phyloP scores from a whole-genome alignment of 306 rosid genomes.

The Vigna angularis region DNA sequence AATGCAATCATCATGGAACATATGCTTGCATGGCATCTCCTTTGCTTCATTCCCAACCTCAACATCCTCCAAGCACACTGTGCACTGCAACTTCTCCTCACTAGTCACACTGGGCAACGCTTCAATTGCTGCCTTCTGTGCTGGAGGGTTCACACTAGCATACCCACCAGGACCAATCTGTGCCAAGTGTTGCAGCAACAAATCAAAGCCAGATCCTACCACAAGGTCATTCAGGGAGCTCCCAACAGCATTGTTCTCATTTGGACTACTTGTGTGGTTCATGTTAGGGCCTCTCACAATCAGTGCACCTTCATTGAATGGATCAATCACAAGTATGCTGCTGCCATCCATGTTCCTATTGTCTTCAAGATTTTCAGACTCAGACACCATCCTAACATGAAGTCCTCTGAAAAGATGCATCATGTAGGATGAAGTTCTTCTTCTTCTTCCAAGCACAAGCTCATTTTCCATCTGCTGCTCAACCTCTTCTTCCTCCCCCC shows the following conservation, averaged over 20 bases:
- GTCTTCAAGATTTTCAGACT: conserved; percentile 40
- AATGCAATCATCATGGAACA: conserved; percentile 72
- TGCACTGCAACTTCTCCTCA: conserved; percentile 64
- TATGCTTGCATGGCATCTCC: conserved; percentile 90
- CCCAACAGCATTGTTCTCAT: conserved; percentile 39
- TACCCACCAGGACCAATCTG: conserved; percentile 69
- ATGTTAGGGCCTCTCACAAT: conserved; percentile 48
- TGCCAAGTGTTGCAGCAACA: conserved; percentile 71
- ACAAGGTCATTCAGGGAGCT: conserved; percentile 73
- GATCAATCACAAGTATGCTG: conserved; percentile 46
- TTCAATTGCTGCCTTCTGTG: conserved; percentile 72
- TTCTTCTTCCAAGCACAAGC: conserved; percentile 45
- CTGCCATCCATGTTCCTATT: conserved; percentile 23
- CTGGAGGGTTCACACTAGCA: conserved; percentile 75
- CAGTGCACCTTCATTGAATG: conserved; percentile 48
- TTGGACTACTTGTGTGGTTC: conserved; percentile 45
- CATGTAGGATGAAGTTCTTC: conserved; percentile 43
- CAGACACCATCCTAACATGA: conserved; percentile 47
- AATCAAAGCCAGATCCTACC: conserved; percentile 71
- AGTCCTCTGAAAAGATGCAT: conserved; percentile 45
- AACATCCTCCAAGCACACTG: conserved; percentile 82
- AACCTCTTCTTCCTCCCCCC: conserved; percentile 29
- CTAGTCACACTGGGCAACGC: conserved; percentile 63
- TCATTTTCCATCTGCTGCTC: conserved; percentile 44
- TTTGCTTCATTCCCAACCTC: conserved; percentile 65